phyloP scores from a whole-genome alignment of 2,329 filamentous ascomycete genomes.

The Amauroascus niger region DNA sequence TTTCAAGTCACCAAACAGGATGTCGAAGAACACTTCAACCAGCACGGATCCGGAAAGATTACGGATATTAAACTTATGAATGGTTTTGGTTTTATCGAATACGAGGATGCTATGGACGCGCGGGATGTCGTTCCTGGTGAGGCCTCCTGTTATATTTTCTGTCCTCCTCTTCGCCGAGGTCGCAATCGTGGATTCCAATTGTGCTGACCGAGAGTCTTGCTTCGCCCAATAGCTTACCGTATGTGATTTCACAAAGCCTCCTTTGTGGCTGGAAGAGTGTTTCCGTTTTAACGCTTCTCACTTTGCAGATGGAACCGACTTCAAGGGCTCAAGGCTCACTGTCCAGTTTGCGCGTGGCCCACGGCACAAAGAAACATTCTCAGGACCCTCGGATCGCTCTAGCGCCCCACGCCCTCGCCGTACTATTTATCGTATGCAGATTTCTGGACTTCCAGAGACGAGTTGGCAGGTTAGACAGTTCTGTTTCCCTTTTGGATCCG shows the following conservation, averaged over 20 bases:
- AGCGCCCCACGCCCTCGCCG: slow-evolving; percentile 70
- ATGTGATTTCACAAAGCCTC: slow-evolving; percentile 24
- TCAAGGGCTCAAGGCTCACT: slow-evolving; percentile 94
- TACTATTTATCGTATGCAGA: slow-evolving; percentile 93
- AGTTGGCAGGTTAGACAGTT: slow-evolving; percentile 94
- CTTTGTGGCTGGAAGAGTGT: slow-evolving; percentile 33
- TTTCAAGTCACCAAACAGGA: slow-evolving; percentile 85
- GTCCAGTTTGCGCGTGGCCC: slow-evolving; percentile 96
- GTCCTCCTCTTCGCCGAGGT: slow-evolving; percentile 8
- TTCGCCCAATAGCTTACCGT: slow-evolving; percentile 44
- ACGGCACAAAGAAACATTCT: slow-evolving; percentile 56
- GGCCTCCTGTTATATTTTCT: slow-evolving; percentile 26
- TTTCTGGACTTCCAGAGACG: slow-evolving; percentile 96
- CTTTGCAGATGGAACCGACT: slow-evolving; percentile 76
- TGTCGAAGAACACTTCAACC: slow-evolving; percentile 89
- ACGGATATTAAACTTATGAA: slow-evolving; percentile 99
- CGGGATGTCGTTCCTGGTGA: slow-evolving; percentile 96
- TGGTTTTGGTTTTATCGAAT: slow-evolving; percentile 98
- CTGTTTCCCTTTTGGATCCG: slow-evolving; percentile 25
- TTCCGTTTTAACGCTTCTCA: slow-evolving; percentile 26
- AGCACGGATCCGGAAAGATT: slow-evolving; percentile 93
- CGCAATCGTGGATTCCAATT: slow-evolving; percentile 2
- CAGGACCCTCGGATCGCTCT: slow-evolving; percentile 53
- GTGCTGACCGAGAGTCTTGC: background rate
- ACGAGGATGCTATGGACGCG: slow-evolving; percentile 96